A percentile compares a stretch with the other conserved stretches of the same genome.
These are phyloP conservation scores for Pterula multifida DNA, from an alignment of 1,284 basidiomycete species.

Conservation along the genomic window DNA sequence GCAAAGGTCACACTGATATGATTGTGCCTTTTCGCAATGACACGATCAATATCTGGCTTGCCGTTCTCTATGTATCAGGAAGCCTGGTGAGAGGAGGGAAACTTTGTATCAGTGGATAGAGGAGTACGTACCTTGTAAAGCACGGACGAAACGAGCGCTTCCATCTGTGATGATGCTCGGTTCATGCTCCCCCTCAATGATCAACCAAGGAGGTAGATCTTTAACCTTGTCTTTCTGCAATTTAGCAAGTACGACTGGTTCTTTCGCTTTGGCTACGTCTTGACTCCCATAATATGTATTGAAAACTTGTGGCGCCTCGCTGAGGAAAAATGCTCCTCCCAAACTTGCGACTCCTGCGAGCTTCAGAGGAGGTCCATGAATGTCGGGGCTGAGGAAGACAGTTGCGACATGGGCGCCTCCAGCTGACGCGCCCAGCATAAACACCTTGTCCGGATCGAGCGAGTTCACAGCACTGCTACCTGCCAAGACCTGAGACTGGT, in stretches of 20 bases:
- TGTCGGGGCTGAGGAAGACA: slow-evolving; percentile 26
- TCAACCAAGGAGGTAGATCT: slow-evolving; percentile 30
- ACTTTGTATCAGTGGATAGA: background rate
- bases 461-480: slow-evolving; percentile 9
- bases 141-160: slow-evolving; percentile 22
- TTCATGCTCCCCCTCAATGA: slow-evolving; percentile 40
- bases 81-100: background rate
- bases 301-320: slow-evolving; percentile 14
- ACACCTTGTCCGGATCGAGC: slow-evolving; percentile 28
- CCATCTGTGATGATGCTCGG: slow-evolving; percentile 27
- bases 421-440: slow-evolving; percentile 46
- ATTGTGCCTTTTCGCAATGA: slow-evolving; percentile 43
- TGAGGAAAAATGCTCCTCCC: slow-evolving; percentile 31
- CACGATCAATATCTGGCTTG: slow-evolving; percentile 15
- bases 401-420: slow-evolving; percentile 38
- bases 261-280: slow-evolving; percentile 25
- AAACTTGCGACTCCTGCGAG: slow-evolving; percentile 34
- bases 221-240: slow-evolving; percentile 21
- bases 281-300: slow-evolving; percentile 34
- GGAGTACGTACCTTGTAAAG: slow-evolving; percentile 15
- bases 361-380: slow-evolving; percentile 24
- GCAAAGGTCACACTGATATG: slow-evolving; percentile 45
- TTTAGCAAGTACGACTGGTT: slow-evolving; percentile 27
- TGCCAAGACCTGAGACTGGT: slow-evolving; percentile 14
- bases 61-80: slow-evolving; percentile 14